Percentiles rank a stretch among this genome's conserved stretches.
Conservation (phyloP, 2,329 filamentous ascomycete genomes). For the Coleophoma cylindrospora region DNA sequence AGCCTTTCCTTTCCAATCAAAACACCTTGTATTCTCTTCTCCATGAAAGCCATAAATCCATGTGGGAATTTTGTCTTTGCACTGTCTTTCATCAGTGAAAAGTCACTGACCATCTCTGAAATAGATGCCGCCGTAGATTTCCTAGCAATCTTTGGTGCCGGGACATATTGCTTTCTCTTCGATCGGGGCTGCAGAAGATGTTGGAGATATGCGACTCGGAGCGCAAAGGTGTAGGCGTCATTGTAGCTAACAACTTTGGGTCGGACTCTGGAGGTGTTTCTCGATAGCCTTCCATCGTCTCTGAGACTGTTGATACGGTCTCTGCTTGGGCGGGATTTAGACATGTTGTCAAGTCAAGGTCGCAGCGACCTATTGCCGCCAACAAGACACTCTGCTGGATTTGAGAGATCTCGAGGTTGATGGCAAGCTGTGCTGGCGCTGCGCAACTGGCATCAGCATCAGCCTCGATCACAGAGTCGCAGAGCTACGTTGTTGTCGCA, state of each 20-base stretch:
- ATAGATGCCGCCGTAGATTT: constrained; percentile 64
- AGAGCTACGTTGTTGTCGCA: background rate
- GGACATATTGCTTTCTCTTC: constrained; percentile 83
- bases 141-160: constrained; percentile 54
- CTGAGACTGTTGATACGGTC: constrained; percentile 23
- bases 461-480: background rate
- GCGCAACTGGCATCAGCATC: background rate
- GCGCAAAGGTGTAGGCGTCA: constrained; percentile 86
- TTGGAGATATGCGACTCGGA: constrained; percentile 85
- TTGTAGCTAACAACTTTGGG: constrained; percentile 54
- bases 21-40: constrained; percentile 33
- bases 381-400: background rate
- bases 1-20: constrained; percentile 76
- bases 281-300: constrained; percentile 16
- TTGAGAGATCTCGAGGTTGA: no score
- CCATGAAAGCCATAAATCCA: constrained; percentile 64
- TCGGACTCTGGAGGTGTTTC: constrained; percentile 37
- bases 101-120: constrained; percentile 84
- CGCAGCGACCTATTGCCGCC: no score
- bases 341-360: constrained; percentile 14
- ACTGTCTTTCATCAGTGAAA: constrained; percentile 57
- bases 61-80: constrained; percentile 69
- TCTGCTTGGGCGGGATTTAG: constrained; percentile 20
- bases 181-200: constrained; percentile 89
- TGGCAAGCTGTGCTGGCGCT: background rate